Base-by-base conservation (phyloP, 2,329 filamentous ascomycete species). In the Trichoderma atrobrunneum region DNA sequence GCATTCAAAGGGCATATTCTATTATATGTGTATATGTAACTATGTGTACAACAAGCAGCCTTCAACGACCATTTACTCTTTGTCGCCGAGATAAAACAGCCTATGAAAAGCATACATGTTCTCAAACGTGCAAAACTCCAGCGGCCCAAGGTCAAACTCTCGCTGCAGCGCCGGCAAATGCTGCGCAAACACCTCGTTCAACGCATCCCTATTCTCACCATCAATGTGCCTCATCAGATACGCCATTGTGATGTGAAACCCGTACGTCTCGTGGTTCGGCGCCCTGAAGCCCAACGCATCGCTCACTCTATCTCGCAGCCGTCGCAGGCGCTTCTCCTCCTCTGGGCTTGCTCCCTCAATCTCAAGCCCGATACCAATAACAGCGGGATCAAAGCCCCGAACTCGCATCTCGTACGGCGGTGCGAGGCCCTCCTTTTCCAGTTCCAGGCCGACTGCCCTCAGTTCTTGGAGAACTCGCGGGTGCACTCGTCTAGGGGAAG, bases 41-140 rank as follows among this genome's bases (percentile, higher is more conserved):
- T 57, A 57, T 30, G 26, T 28, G 26, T 30, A n/a, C 16, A 57
- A 65, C 3, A 51, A 16, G 28, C 26, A 7, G n/a, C 7, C 2
- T 26, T 11, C 1, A 18, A 7, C 16, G 36, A 1, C n/a, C 5
- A 21, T 5, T 14, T 48, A 51, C 5, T 74, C 72, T 21, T 54
- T 5, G 3, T 54, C 48, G 1, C 69, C 73, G 2, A 77, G 73
- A 62, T 72, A 77, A 62, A 77, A 76, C 14, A 75, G 34, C 39
- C 75, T 70, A 18, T 61, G 57, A 51, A 75, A 76, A 3, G 28
- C 71, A 69, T 71, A 68, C 76, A 78, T 78, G 54, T 71, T 75
- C 21, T 77, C 75, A 72, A 76, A 77, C 18, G 74, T 75, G 69
- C 74, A 74, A 64, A 77, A 77, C 61, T 77, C 75, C 24, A 75